Evolutionary conservation across 2,329 filamentous ascomycete species (phyloP).

Genomic region (Penicillium nordicum): DNA sequence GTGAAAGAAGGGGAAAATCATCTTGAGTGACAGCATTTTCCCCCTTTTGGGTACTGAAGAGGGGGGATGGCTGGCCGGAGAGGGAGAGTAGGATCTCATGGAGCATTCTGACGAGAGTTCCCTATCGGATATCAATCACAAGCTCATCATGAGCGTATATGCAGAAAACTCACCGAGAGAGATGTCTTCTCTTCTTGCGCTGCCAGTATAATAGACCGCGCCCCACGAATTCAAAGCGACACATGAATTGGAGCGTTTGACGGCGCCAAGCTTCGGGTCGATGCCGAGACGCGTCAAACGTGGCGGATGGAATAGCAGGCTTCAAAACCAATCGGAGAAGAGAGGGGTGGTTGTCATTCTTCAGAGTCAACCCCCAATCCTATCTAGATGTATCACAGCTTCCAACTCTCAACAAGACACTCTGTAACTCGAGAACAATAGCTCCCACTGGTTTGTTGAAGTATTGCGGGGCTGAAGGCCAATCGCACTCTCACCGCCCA

Average conservation of each 20-base stretch:
- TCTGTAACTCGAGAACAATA: background rate
- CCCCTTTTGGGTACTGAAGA: slow-evolving; percentile 61
- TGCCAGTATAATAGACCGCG: slow-evolving; percentile 44
- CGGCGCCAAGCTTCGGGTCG: slow-evolving; percentile 8
- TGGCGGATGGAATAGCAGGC: background rate
- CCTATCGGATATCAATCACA: background rate
- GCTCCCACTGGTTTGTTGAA: background rate
- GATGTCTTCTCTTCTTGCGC: slow-evolving; percentile 28
- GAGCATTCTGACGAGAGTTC: slow-evolving; percentile 63
- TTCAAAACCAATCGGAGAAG: background rate
- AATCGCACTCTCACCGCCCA: slow-evolving; percentile 8
- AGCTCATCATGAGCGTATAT: slow-evolving; percentile 12
- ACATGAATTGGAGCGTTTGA: slow-evolving; percentile 31
- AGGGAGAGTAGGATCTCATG: slow-evolving; percentile 97
- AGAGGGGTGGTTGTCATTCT: background rate
- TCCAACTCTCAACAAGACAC: background rate
- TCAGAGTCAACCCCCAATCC: background rate
- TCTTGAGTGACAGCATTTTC: slow-evolving; percentile 49
- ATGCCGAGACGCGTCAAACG: slow-evolving; percentile 16
- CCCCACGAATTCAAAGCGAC: slow-evolving; percentile 47
- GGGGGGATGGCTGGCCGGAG: slow-evolving; percentile 85
- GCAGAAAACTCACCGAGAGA: slow-evolving; percentile 26
- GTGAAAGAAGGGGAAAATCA: slow-evolving; percentile 57
- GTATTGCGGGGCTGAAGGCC: slow-evolving; percentile 4
- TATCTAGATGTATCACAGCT: background rate